Evolutionary conservation across 805 yeast species (phyloP), one percentile per base, ranked within the genome.

Genomic region (Tanozyma kutaoensis): DNA sequence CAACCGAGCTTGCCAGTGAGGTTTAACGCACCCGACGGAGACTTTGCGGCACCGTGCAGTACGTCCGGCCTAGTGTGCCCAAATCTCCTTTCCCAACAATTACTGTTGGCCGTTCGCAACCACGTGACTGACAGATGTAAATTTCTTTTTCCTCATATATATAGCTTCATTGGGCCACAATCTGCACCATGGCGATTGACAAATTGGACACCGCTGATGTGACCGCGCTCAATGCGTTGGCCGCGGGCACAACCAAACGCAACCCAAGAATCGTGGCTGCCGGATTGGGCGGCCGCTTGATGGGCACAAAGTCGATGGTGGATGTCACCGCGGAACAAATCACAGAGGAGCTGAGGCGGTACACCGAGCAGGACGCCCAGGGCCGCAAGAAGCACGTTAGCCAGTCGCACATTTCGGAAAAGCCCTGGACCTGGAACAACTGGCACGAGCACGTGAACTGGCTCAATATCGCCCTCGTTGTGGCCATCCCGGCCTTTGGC

Each of bases 261-360:
- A 61, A 62, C 30, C 72, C 71, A 28, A 67, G 88, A 52, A 72
- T 78, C 27, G 88, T 78, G 25, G 85, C 85, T 30, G 80, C 85
- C 12, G 78, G 78, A 28, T 52, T 71, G 25, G 78, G 85, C 26
- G 91, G 91, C 22, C 59, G 59, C 26, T 56, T 80, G 42, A 80
- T 80, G 93, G 93, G 93, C 20, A 76, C 88, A 26, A 77, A 78
- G 46, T 67, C 70, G 23, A 63, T 78, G 64, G 76, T 75, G 14
- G 58, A 63, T 22, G 74, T 76, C 15, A 71, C 80, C 23, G 81
- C 79, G 23, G 77, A 72, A 34, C 72, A 71, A 40, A 48, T 68
- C 28, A 66, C 75, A 17, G 46, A 58, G 36, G 75, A 67, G 36
- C 63, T 68, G 17, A 58, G 35, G 24, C 39, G 53, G 9, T 35